Base-by-base conservation (phyloP, 192 early-diverging fungal genomes). In the Mortierella claussenii region DNA sequence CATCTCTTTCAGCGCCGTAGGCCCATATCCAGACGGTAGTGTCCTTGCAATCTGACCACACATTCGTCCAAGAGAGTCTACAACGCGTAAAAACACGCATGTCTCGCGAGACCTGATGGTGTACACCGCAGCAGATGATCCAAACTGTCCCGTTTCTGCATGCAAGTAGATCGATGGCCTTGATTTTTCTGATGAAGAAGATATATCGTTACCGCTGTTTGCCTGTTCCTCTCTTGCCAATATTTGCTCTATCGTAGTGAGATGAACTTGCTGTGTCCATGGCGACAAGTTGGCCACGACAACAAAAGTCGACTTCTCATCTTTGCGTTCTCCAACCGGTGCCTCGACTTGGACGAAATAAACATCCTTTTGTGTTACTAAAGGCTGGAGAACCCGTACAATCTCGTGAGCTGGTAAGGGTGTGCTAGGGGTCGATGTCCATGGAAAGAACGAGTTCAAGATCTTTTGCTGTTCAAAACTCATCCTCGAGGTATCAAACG, bases 241-340 rank as follows among this genome's bases (percentile, higher is more conserved):
- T n/a, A 69, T 58, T 6, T 43, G 31, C 21, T 65, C 53, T 2
- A 76, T 49, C 7, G 37, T 26, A 27, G 73, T 69, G 27, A 83
- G 55, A 60, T 86, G 79, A 3, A 79, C 50, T 8, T 59, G 79
- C 40, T 86, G 80, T 0, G 65, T 59, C 8, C 70, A 56, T 30
- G 53, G 57, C 11, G 80, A 66, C 37, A 86, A 30, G 46, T 86
- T 86, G 23, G 78, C 40, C 26, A 55, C 70, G 9, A 79, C 71
- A 13, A 76, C 67, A 34, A 69, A 82, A 26, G 57, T 49, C 11
- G 48, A 40, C 1, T 51, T 55, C 4, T 47, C 9, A 1, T 52
- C 42, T 20, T 65, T 49, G 28, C 49, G n/a, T 18, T n/a, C n/a
- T n/a, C n/a, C n/a, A n/a, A n/a, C n/a, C n/a, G n/a, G n/a, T n/a